A percentile compares a stretch with the other conserved stretches of the same genome.
Conservation (phyloP, 495 filamentous ascomycete species). For the Hypoxylon lienhwacheense region DNA sequence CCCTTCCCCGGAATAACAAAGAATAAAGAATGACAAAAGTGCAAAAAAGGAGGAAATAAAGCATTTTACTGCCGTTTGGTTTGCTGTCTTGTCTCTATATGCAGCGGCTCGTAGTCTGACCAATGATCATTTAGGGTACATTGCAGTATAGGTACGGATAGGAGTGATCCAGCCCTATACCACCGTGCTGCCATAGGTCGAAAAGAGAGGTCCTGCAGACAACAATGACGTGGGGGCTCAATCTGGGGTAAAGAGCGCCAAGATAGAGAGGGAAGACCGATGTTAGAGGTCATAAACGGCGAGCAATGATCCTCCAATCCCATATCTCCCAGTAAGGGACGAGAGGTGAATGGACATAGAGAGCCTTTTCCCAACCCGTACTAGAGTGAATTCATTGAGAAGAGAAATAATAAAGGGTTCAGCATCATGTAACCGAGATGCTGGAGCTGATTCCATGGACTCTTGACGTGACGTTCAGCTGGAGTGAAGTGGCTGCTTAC, state of each 20-base stretch:
- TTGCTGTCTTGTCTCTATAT: slow-evolving; percentile 13
- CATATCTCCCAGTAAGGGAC: neutral
- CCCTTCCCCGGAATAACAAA: too few relatives aligned
- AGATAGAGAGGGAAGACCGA: neutral
- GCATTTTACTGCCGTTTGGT: slow-evolving; percentile 10
- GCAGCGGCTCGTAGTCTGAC: slow-evolving; percentile 9
- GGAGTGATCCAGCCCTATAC: slow-evolving; percentile 27
- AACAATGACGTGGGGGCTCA: neutral
- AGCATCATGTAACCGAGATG: slow-evolving; percentile 3
- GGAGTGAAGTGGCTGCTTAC: slow-evolving; percentile 18
- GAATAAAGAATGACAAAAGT: neutral
- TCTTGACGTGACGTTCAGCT: slow-evolving; percentile 10
- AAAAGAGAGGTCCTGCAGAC: slow-evolving; percentile 2
- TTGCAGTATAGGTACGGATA: slow-evolving; percentile 17
- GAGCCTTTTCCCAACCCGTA: slow-evolving; percentile 1
- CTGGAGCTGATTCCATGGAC: slow-evolving; percentile 15
- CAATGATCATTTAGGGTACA: neutral
- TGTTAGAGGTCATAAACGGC: too few relatives aligned
- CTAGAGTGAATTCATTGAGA: neutral
- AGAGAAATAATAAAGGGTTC: neutral
- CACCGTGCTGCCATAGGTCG: slow-evolving; percentile 10
- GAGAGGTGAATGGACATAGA: neutral
- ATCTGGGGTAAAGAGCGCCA: slow-evolving; percentile 15
- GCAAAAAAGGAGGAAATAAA: neutral
- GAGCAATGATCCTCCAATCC: neutral